Percentiles rank a stretch among this genome's conserved stretches.
Evolutionary conservation across 352 stramenopile genomes (phyloP).

Genomic region (Pythium coloratum): DNA sequence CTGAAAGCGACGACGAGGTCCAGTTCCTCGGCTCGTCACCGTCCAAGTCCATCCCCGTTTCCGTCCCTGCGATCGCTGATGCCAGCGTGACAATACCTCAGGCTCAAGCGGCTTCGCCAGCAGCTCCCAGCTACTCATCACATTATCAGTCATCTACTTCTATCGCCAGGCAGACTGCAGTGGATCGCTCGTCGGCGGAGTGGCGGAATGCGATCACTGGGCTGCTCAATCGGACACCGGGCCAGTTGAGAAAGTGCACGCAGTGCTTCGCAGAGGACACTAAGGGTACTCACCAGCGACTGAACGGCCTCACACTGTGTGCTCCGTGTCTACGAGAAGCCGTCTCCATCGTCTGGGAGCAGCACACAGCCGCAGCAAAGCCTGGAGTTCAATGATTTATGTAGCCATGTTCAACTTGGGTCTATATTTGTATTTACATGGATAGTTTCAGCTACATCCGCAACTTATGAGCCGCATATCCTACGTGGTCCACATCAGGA

Average conservation of each 20-base stretch:
- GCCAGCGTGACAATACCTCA: neutral
- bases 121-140: neutral
- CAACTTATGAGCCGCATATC: neutral
- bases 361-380: neutral
- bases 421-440: neutral
- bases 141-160: neutral
- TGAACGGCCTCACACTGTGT: conserved; percentile 9
- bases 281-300: conserved; percentile 15
- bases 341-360: neutral
- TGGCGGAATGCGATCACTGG: neutral
- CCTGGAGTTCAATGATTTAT: neutral
- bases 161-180: neutral
- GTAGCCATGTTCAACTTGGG: neutral
- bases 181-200: conserved; percentile 1
- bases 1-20: conserved; percentile 20
- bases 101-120: neutral
- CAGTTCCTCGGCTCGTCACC: conserved; percentile 19
- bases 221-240: neutral
- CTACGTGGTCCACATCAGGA: conserved; percentile 6
- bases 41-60: neutral
- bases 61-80: neutral
- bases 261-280: conserved; percentile 10
- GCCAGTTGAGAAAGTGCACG: conserved; percentile 7
- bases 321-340: conserved; percentile 5
- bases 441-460: neutral